These are phyloP conservation scores for Hypoxylon sp. DNA, from an alignment of 2,329 filamentous ascomycete species.

Conservation along the genomic window DNA sequence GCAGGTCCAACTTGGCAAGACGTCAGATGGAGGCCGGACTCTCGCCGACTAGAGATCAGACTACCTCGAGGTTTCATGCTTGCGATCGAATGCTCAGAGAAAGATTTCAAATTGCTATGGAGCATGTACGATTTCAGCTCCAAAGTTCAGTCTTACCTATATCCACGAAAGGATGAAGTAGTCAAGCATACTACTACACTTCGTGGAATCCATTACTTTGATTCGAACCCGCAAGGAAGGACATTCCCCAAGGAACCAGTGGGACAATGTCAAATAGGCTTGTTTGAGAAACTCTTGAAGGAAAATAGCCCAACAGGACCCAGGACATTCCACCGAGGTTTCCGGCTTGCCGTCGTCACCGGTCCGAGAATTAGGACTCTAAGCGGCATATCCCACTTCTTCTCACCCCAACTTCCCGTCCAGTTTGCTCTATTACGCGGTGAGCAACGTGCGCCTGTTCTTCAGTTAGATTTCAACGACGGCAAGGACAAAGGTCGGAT, in stretches of 20 bases:
- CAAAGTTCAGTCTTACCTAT: constrained; percentile 80
- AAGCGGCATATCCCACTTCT: constrained; percentile 80
- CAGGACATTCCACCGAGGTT: constrained; percentile 82
- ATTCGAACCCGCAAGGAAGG: constrained; percentile 76
- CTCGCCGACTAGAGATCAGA: constrained; percentile 75
- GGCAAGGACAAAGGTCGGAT: constrained; percentile 77
- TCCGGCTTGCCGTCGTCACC: constrained; percentile 83
- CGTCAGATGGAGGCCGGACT: constrained; percentile 81
- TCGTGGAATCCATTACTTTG: constrained; percentile 84
- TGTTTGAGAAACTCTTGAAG: constrained; percentile 80
- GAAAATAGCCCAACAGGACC: constrained; percentile 80
- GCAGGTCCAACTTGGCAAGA: constrained; percentile 84
- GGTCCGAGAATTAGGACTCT: constrained; percentile 83
- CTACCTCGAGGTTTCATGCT: constrained; percentile 83
- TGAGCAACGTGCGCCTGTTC: constrained; percentile 77
- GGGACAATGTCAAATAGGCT: constrained; percentile 76
- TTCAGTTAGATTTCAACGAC: constrained; percentile 80
- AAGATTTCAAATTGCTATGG: constrained; percentile 85
- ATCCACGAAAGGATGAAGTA: constrained; percentile 77
- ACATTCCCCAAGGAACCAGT: constrained; percentile 83
- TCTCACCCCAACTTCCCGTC: constrained; percentile 76
- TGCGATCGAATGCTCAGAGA: constrained; percentile 77
- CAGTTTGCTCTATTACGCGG: constrained; percentile 83
- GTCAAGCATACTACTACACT: constrained; percentile 78
- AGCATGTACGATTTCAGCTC: constrained; percentile 88